Percentiles rank a stretch among this genome's conserved stretches.
These are phyloP conservation scores for Diaporthe sp. DNA, from an alignment of 2,329 filamentous ascomycete genomes.

Conservation along the genomic window DNA sequence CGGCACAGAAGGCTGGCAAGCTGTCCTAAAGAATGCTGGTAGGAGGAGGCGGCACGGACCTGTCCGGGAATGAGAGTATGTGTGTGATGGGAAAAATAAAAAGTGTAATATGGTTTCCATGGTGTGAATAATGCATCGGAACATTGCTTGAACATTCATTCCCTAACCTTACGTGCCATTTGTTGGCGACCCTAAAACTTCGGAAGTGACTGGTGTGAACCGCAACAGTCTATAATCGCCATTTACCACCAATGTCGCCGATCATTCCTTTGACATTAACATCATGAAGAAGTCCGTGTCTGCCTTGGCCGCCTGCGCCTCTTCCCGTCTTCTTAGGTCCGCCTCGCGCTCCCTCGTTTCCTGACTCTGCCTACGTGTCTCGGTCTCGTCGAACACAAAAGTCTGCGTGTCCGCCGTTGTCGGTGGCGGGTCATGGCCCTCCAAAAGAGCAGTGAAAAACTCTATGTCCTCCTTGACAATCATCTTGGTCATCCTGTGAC, in stretches of 20 bases:
- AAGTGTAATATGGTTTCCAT: neutral
- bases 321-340: slow-evolving; percentile 17
- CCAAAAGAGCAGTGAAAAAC: slow-evolving; percentile 26
- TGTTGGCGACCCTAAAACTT: rapidly evolving
- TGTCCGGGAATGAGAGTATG: neutral
- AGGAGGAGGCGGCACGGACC: neutral
- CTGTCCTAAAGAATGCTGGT: slow-evolving; percentile 17
- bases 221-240: neutral
- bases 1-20: slow-evolving; percentile 57
- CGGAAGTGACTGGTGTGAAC: neutral
- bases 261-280: slow-evolving; percentile 10
- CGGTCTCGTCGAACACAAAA: neutral
- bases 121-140: neutral
- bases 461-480: slow-evolving; percentile 27
- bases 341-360: neutral
- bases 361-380: neutral
- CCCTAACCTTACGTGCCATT: neutral
- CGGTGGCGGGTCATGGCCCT: neutral
- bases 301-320: slow-evolving; percentile 38
- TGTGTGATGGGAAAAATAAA: neutral
- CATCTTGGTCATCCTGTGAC: slow-evolving; percentile 20
- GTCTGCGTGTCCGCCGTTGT: neutral
- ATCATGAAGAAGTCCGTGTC: slow-evolving; percentile 29
- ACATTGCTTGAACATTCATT: neutral
- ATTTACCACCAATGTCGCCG: neutral